phyloP scores from a whole-genome alignment of 1,284 basidiomycete genomes.

The Malassezia psittaci region DNA sequence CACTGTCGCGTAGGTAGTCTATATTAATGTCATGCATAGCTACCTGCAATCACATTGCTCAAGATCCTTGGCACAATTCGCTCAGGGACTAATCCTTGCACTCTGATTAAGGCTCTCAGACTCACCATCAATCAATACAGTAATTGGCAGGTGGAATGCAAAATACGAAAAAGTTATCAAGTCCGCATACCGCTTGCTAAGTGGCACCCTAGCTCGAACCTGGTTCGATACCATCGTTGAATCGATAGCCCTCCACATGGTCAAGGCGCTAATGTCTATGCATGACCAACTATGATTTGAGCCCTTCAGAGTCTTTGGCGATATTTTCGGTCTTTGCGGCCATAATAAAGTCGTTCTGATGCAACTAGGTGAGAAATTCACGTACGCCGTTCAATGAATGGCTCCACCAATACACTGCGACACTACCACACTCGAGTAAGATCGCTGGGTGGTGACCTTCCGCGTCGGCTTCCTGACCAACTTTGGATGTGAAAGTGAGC shows the following conservation, averaged over 20 bases:
- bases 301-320: conserved; percentile 26
- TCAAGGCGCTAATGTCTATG: neutral
- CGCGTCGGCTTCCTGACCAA: conserved; percentile 31
- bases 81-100: conserved; percentile 16
- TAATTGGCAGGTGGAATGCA: conserved; percentile 15
- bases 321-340: conserved; percentile 42
- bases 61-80: conserved; percentile 9
- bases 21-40: neutral
- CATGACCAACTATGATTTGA: conserved; percentile 7
- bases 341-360: conserved; percentile 45
- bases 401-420: conserved; percentile 45
- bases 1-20: conserved; percentile 17
- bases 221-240: neutral
- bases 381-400: conserved; percentile 41
- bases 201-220: neutral
- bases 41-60: conserved; percentile 8
- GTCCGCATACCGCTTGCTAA: conserved; percentile 15
- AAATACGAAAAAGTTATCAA: conserved; percentile 16
- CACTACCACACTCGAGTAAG: conserved; percentile 42
- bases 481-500: conserved; percentile 22
- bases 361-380: conserved; percentile 24
- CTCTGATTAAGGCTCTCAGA: neutral
- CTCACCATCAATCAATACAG: conserved; percentile 19
- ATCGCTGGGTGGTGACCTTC: conserved; percentile 42
- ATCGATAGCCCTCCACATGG: neutral